Percentiles rank a stretch among this genome's conserved stretches.
Evolutionary conservation across 371 early-diverging fungal genomes (phyloP).

Genomic region (Coemansia sp.): DNA sequence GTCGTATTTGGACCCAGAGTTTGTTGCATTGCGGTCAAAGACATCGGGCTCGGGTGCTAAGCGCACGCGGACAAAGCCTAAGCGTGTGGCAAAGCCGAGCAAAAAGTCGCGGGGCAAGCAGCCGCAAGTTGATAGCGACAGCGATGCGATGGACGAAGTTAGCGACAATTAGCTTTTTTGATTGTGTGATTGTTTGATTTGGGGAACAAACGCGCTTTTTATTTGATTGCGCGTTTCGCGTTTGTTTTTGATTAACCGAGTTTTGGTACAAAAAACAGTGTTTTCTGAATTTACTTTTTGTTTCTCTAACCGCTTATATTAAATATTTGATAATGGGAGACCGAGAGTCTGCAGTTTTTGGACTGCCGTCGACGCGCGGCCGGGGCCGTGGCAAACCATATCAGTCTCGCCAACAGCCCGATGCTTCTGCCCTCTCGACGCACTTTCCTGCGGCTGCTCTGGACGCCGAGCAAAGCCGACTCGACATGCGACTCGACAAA

Average conservation of each 20-base stretch:
- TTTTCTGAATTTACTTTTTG: background rate
- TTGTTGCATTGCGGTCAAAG: conserved; percentile 30
- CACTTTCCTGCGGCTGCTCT: conserved; percentile 4
- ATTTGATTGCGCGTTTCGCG: background rate
- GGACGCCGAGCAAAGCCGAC: background rate
- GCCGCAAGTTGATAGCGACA: conserved; percentile 3
- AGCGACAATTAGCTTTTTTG: conserved; percentile 9
- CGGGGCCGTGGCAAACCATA: conserved; percentile 12
- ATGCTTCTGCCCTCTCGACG: background rate
- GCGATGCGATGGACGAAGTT: conserved; percentile 15
- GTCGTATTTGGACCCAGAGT: conserved; percentile 31
- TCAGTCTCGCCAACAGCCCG: background rate
- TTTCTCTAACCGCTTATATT: background rate
- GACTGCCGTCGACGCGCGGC: conserved; percentile 22
- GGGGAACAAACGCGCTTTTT: background rate
- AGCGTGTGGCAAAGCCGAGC: background rate
- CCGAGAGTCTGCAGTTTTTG: conserved; percentile 22
- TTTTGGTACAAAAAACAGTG: too few relatives aligned
- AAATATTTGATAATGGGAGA: background rate
- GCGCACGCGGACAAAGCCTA: conserved; percentile 23
- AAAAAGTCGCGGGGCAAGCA: conserved; percentile 1
- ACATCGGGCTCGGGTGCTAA: conserved; percentile 16
- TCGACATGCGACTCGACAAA: conserved; percentile 26
- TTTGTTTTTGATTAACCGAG: background rate
- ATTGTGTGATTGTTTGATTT: background rate